Conservation (phyloP, 768 basidiomycete genomes). For the Lactarius hatsudake region DNA sequence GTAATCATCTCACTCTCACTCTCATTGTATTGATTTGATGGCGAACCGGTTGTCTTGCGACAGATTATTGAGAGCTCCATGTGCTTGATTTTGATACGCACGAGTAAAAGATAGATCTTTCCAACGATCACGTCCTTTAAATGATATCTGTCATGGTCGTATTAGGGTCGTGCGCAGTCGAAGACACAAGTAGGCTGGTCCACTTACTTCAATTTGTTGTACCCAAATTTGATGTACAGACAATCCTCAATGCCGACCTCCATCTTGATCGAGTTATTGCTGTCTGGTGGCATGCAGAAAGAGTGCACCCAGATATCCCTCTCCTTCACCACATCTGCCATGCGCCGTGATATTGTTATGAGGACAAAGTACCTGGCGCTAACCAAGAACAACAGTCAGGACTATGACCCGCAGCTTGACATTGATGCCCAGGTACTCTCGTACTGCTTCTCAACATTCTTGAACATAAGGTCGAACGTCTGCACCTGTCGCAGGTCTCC, state of each 20-base stretch:
- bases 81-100: constrained; percentile 99
- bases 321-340: no score
- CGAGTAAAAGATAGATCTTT: constrained; percentile 98
- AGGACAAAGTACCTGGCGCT: constrained; percentile 80
- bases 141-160: no score
- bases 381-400: not conserved
- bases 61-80: constrained; percentile 99
- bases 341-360: constrained; percentile 83
- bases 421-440: constrained; percentile 99
- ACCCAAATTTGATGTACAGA: no score
- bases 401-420: constrained; percentile 85
- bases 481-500: constrained; percentile 96
- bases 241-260: no score
- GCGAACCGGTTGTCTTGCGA: constrained; percentile 93
- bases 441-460: constrained; percentile 99
- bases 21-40: constrained; percentile 99
- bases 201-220: no score
- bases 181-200: no score
- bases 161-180: no score
- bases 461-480: constrained; percentile 90
- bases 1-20: constrained; percentile 99
- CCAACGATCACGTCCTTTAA: no score
- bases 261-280: no score
- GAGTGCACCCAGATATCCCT: no score
- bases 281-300: no score